Evolutionary conservation across 768 basidiomycete species (phyloP), one percentile per base, ranked within the genome.

Genomic region (Tylopilus felleus): DNA sequence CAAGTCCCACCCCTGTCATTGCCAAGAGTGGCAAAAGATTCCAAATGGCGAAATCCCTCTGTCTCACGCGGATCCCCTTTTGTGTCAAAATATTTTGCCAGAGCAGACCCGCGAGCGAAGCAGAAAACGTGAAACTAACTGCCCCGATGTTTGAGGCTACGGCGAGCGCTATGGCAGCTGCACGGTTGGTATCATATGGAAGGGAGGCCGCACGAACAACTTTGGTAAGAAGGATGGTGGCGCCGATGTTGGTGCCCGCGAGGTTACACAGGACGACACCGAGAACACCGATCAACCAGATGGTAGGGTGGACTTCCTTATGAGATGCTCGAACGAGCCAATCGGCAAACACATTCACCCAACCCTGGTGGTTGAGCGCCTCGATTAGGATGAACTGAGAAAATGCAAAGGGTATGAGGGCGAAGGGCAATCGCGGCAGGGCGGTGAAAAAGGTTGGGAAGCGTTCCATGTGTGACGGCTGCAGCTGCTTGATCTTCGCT

Each of bases 311-410:
- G 55, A 81, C 75, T 45, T 79, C 59, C 0, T 72, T 62, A 2
- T 57, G 53, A 0, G 76, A 75, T 19, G 71, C 85, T 64, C 62
- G 75, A 49, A 74, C 65, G 33, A 86, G 75, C 89, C 90, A 91
- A 3, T 60, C 60, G 0, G 84, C 86, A 65, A 95, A 96, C 22
- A 94, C 77, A 13, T 82, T 77, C 9, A 96, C 91, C 93, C 95
- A 98, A 25, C 93, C 93, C 54, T 86, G 84, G 56, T 83, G 78
- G 13, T 84, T 77, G 7, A 98, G 79, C 0, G 80, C 89, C 65
- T 95, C 89, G 55, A 96, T 93, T 52, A 98, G 82, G 60, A 98
- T 92, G 73, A 98, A 98, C 71, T 95, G 93, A 1, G 88, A 86
- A 65, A 98, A 93, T 1, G 93, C 91, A 65, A 98, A 98, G 0